These are phyloP conservation scores for Bacidia rubella DNA, from an alignment of 495 filamentous ascomycete species.

Conservation along the genomic window DNA sequence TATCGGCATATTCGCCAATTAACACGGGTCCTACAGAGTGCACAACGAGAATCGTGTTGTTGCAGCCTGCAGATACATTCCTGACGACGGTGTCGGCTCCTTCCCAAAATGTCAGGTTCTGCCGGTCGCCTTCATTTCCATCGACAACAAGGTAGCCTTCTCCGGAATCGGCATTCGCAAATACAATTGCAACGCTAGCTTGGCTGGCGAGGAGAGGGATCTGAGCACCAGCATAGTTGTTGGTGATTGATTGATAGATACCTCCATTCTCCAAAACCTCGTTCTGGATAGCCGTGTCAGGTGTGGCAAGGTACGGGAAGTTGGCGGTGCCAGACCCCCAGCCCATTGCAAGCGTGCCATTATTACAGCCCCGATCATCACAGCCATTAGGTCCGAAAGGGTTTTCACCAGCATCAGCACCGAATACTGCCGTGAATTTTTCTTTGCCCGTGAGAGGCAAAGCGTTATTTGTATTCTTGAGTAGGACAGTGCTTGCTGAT, in stretches of 20 bases:
- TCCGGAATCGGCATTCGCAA: constrained; percentile 76
- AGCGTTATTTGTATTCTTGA: constrained; percentile 66
- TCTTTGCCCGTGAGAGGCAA: constrained; percentile 67
- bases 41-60: constrained; percentile 88
- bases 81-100: constrained; percentile 67
- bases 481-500: constrained; percentile 64
- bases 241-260: constrained; percentile 57
- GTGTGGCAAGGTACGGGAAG: constrained; percentile 85
- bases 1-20: constrained; percentile 59
- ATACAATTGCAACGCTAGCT: constrained; percentile 65
- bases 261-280: constrained; percentile 44
- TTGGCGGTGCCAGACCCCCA: constrained; percentile 82
- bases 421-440: constrained; percentile 66
- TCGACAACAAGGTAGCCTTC: constrained; percentile 80
- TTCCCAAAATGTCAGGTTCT: constrained; percentile 84
- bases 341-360: constrained; percentile 81
- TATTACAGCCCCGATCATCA: constrained; percentile 65
- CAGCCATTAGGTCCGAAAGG: constrained; percentile 76
- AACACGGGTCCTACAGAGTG: constrained; percentile 76
- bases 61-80: constrained; percentile 60
- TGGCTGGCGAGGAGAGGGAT: constrained; percentile 51
- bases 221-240: constrained; percentile 53
- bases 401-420: constrained; percentile 72
- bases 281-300: constrained; percentile 70
- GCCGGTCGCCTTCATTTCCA: constrained; percentile 77